Evolutionary conservation across 768 basidiomycete species (phyloP), one percentile per base, ranked within the genome.

Genomic region (Dictyophora rubrovolvata): DNA sequence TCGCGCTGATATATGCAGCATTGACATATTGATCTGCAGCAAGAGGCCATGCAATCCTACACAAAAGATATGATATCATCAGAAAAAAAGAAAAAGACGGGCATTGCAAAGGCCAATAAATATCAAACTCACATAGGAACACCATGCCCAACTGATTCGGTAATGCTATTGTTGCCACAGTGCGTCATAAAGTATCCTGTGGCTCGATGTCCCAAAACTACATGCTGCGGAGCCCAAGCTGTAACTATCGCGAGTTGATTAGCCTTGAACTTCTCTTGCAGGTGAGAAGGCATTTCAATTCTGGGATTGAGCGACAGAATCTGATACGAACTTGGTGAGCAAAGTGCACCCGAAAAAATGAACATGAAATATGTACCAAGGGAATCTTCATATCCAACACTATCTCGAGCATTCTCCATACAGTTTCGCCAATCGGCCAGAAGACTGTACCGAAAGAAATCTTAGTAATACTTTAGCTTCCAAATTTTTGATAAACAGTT

Each of bases 21-120:
- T 66, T 65, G 11, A 55, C 34, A n/a, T 63, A 59, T 48, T 69
- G 68, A 55, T 69, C 68, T 1, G 58, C 68, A 18, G 42, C 52
- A 61, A 64, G 63, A 1, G 68, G 68, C 68, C 68, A 68, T 46
- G 63, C 63, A 49, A 69, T 69, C 54, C 65, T 62, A 18, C 12
- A 52, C 14, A 46, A 17, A 14, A 34, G 18, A 7, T 28, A 21
- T 18, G n/a, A 7, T 17, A 22, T 20, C 4, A n/a, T n/a, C 5
- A 28, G 16, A 48, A 53, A 37, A 36, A 7, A n/a, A 36, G 22
- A 14, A 14, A 6, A 22, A 12, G 28, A 22, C 14, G 14, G 48
- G 20, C 17, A 55, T 33, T 33, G 7, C 28, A 2, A 28, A 28
- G 28, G 28, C 4, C 7, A 28, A n/a, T n/a, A 28, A 28, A 28